phyloP scores from a whole-genome alignment of 2,329 filamentous ascomycete genomes.

The Aspergillus transmontanensis region DNA sequence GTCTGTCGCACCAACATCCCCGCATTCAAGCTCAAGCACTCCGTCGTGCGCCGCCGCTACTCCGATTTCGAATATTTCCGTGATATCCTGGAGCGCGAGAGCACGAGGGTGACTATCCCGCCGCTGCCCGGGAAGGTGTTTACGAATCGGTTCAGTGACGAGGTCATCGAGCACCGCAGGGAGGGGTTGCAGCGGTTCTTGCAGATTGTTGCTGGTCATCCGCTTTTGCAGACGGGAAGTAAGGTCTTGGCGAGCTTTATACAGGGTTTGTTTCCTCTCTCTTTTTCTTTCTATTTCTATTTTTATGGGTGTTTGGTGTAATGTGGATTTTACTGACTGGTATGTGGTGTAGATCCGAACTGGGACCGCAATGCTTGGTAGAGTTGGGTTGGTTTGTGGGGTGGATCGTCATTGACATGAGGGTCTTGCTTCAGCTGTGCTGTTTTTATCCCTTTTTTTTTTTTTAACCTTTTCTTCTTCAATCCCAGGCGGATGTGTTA shows the following conservation, averaged over 20 bases:
- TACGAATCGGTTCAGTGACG: constrained; percentile 95
- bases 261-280: constrained; percentile 66
- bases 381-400: constrained; percentile 2
- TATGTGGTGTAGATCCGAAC: constrained; percentile 49
- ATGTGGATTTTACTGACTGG: not conserved
- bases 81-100: constrained; percentile 95
- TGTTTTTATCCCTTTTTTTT: not conserved
- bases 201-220: constrained; percentile 96
- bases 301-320: not conserved
- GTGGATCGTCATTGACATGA: not conserved
- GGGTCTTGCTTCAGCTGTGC: not conserved
- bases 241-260: constrained; percentile 96
- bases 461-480: not conserved
- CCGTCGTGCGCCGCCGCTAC: constrained; percentile 87
- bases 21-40: constrained; percentile 92
- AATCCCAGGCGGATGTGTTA: not conserved
- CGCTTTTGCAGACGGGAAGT: constrained; percentile 93
- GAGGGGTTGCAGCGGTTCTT: constrained; percentile 93
- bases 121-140: constrained; percentile 96
- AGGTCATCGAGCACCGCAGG: constrained; percentile 92
- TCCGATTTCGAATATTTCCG: constrained; percentile 99
- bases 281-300: not conserved
- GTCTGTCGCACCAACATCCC: constrained; percentile 98
- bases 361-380: constrained; percentile 92
- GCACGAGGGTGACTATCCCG: constrained; percentile 90